Base-by-base conservation (phyloP, 257 asterid species). In the Ilex aquifolium region DNA sequence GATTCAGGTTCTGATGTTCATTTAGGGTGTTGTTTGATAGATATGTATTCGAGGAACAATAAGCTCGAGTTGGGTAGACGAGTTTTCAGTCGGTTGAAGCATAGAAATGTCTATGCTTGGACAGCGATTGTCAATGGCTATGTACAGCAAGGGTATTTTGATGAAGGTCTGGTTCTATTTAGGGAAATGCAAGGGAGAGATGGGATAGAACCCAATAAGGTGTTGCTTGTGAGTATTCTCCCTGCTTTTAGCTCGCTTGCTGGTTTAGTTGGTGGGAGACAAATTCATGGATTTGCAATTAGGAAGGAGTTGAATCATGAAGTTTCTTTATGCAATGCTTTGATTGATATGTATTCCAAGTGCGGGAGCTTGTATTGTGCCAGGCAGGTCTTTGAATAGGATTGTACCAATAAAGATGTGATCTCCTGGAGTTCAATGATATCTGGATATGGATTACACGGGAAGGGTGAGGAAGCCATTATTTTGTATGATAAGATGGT, bases 381-480 rank as follows among this genome's bases (percentile, higher is more conserved):
- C 42, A 57, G 77, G 48, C 60, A 31, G 46, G 86, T 84, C 31
- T 84, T 86, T 60, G 78, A 78, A 44, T 2, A 76, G 13, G 82
- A 77, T 58, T 80, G 87, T 55, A 9, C 59, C 5, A 31, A 31
- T 8, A 86, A 74, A 68, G 95, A 86, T 58, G 74, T 79, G 1
- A 80, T 86, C 66, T 86, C 91, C 3, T 86, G 95, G 95, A 75
- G 87, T 67, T 76, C 91, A 2, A 82, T 86, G 56, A 80, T 84
- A 44, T 78, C 67, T 31, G 92, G 85, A n/a, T 72, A 76, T 44
- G 85, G 89, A 6, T 54, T 82, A 65, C 91, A 86, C 21, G 87
- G 95, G 11, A 83, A 73, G 62, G 92, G 95, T 60, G 75, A 50
- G 6, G 65, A 72, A 10, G 84, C 95, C 0, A 73, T 80, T 27